These are phyloP conservation scores for Phaffia rhodozyma DNA, from an alignment of 1,284 basidiomycete species.

Conservation along the genomic window DNA sequence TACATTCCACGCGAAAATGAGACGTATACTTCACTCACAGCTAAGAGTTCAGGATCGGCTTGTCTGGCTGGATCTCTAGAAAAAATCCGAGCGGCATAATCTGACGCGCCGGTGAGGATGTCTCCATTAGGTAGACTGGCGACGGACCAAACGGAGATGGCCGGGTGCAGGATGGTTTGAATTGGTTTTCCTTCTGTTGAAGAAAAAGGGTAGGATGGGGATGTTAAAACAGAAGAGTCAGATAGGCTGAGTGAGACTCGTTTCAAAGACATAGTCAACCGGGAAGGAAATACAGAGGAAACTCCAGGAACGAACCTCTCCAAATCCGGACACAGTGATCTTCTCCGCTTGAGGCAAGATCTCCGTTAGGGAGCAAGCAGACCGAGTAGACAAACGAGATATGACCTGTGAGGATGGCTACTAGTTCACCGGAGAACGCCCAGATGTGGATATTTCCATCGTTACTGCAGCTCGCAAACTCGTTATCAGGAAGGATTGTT, in stretches of 20 bases:
- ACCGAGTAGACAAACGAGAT: constrained; percentile 86
- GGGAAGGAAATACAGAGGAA: not conserved
- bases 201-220: constrained; percentile 8
- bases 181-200: constrained; percentile 53
- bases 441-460: constrained; percentile 79
- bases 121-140: constrained; percentile 71
- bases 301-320: constrained; percentile 40
- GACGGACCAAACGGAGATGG: constrained; percentile 82
- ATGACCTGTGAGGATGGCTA: constrained; percentile 70
- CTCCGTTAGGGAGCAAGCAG: constrained; percentile 55
- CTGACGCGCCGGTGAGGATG: constrained; percentile 73
- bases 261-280: not conserved
- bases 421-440: constrained; percentile 62
- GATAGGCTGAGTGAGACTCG: constrained; percentile 7
- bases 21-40: constrained; percentile 26
- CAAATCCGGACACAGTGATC: constrained; percentile 81
- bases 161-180: constrained; percentile 73
- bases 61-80: constrained; percentile 57
- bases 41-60: constrained; percentile 50
- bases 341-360: constrained; percentile 76
- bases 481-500: constrained; percentile 58
- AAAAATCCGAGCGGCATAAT: constrained; percentile 69
- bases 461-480: constrained; percentile 83
- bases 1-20: no score
- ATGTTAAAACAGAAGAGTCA: not conserved